Evolutionary conservation across 1,139 yeast genomes (phyloP), one percentile per base, ranked within the genome.

Genomic region (Sugiyamaella japonica): DNA sequence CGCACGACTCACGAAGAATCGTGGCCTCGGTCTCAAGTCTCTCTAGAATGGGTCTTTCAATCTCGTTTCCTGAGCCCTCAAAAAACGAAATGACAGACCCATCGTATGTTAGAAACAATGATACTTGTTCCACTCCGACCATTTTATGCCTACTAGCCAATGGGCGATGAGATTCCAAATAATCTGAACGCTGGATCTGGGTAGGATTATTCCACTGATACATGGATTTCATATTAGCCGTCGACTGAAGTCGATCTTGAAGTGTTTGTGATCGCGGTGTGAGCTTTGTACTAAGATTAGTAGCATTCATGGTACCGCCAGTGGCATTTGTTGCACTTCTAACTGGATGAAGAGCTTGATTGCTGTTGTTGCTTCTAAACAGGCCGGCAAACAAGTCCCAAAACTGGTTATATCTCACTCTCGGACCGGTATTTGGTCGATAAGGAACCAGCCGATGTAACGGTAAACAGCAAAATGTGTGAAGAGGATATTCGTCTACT

Each of bases 91-190:
- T 71, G 7, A 80, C 77, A 0, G 79, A 73, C 17, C 73, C 70
- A 52, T 76, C 73, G n/a, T 70, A 62, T 5, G 77, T 70, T 23
- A 80, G 57, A 58, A 77, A 80, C 48, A 80, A 63, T 0, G 83
- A 77, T 1, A 77, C 78, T 62, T 81, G 84, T 61, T 81, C 85
- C 9, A 79, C 70, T 0, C 81, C 82, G n/a, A 79, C 80, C 23
- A 76, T 75, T 50, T 77, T 65, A 12, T 75, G 72, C 55, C 76
- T 68, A 36, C 70, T 64, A 52, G 76, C 75, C 34, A 79, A 64
- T 7, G 82, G 82, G 41, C 80, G 66, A 47, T 73, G 72, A n/a
- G 70, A 69, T 57, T 80, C 82, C 44, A 78, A 63, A 31, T 69
- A 69, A 16, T 51, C 57, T 45, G 59, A 58, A 6, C 58, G 55